These are phyloP conservation scores for Sporothrix humicola DNA, from an alignment of 2,329 filamentous ascomycete genomes.

Conservation along the genomic window DNA sequence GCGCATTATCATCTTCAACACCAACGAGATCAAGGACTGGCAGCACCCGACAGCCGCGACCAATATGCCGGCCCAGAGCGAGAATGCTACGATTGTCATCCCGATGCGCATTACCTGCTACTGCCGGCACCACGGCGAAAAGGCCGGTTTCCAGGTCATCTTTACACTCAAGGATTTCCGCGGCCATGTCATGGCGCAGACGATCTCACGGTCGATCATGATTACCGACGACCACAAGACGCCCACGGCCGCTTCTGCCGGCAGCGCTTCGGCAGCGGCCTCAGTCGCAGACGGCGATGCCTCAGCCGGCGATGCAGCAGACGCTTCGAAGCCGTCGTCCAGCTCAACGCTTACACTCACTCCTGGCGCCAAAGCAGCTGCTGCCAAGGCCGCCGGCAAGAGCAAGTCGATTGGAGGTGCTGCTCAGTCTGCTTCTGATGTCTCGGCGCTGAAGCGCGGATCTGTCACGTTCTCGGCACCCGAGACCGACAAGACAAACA, in stretches of 20 bases:
- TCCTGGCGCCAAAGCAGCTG: slow-evolving; percentile 43
- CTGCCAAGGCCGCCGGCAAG: slow-evolving; percentile 41
- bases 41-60: slow-evolving; percentile 58
- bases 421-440: slow-evolving; percentile 67
- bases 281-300: slow-evolving; percentile 34
- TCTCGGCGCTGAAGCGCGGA: slow-evolving; percentile 63
- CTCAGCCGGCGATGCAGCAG: slow-evolving; percentile 31
- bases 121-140: slow-evolving; percentile 93
- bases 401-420: slow-evolving; percentile 48
- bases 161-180: slow-evolving; percentile 88
- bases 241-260: slow-evolving; percentile 44
- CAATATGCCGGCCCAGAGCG: slow-evolving; percentile 32
- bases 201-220: slow-evolving; percentile 86
- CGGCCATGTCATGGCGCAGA: slow-evolving; percentile 79
- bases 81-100: slow-evolving; percentile 63
- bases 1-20: slow-evolving; percentile 90
- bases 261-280: slow-evolving; percentile 24
- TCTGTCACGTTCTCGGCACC: slow-evolving; percentile 45
- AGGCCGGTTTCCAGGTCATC: slow-evolving; percentile 88
- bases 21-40: slow-evolving; percentile 85
- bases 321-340: slow-evolving; percentile 26
- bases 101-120: slow-evolving; percentile 98
- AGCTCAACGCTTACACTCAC: slow-evolving; percentile 17
- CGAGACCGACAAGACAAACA: slow-evolving; percentile 6
- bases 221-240: slow-evolving; percentile 99